Percentiles rank a stretch among this genome's conserved stretches.
Evolutionary conservation across 345 rosid genomes (phyloP).

Genomic region (Eucalyptus marginata): DNA sequence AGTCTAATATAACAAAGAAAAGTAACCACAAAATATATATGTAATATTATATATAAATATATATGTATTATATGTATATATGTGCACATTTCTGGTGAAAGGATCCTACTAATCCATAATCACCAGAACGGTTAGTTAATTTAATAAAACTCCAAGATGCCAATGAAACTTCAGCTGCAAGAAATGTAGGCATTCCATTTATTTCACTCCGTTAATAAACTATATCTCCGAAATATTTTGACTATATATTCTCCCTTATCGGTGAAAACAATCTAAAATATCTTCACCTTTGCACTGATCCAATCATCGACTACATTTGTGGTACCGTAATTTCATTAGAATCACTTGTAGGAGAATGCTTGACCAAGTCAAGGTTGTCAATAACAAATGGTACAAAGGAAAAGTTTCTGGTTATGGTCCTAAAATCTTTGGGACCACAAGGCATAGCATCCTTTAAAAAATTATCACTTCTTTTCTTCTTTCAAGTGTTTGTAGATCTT

Average conservation of each 20-base stretch:
- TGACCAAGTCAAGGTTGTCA: not conserved
- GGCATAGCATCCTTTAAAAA: not conserved
- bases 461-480: not conserved
- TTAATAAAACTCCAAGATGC: not conserved
- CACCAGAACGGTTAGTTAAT: not conserved
- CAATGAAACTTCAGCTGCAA: not conserved
- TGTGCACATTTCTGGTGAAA: not conserved
- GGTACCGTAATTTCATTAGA: not conserved
- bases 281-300: not conserved
- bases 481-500: not conserved
- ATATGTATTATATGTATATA: no score
- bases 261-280: not conserved
- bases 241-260: not conserved
- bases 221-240: not conserved
- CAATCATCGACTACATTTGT: not conserved
- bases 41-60: no score
- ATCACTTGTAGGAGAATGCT: not conserved
- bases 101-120: not conserved
- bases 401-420: not conserved
- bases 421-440: not conserved
- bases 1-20: not conserved
- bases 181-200: not conserved
- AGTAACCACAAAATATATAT: not conserved
- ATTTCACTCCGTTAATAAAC: not conserved
- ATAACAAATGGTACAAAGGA: not conserved